Conservation (phyloP, 202 grass and related monocot species). For the Saccharum hybrid region DNA sequence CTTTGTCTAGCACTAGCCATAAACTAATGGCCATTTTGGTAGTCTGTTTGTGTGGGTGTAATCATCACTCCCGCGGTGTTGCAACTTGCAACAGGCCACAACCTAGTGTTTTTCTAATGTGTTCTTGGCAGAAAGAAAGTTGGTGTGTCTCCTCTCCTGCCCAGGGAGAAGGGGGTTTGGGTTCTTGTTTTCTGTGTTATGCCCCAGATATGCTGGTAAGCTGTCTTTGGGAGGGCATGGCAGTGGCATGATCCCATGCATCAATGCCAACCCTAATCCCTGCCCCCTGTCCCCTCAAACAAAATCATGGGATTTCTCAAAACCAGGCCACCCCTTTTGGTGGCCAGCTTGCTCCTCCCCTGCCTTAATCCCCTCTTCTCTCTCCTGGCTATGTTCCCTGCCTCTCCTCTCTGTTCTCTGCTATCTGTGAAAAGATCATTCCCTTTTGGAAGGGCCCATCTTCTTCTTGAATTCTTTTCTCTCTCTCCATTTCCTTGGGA, state of each 20-base stretch:
- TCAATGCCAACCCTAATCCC: slow-evolving; percentile 84
- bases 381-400: not conserved
- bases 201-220: slow-evolving; percentile 81
- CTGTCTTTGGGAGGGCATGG: slow-evolving; percentile 71
- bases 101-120: slow-evolving; percentile 66
- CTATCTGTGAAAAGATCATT: slow-evolving; percentile 56
- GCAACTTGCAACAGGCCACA: slow-evolving; percentile 50
- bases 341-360: slow-evolving; percentile 48
- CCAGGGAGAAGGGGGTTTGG: slow-evolving; percentile 58
- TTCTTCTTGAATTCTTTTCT: slow-evolving; percentile 37
- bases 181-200: slow-evolving; percentile 94
- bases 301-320: slow-evolving; percentile 99
- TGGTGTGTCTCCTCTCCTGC: slow-evolving; percentile 50
- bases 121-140: slow-evolving; percentile 34
- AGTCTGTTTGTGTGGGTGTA: slow-evolving; percentile 56
- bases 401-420: slow-evolving; percentile 14
- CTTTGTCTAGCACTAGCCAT: slow-evolving; percentile 68
- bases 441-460: slow-evolving; percentile 66
- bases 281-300: slow-evolving; percentile 98
- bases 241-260: slow-evolving; percentile 64
- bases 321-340: slow-evolving; percentile 59
- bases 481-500: slow-evolving; percentile 66
- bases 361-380: slow-evolving; percentile 32
- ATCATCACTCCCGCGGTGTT: slow-evolving; percentile 50
- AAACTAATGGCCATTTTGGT: slow-evolving; percentile 49